Base-by-base conservation (phyloP, 2,329 filamentous ascomycete genomes). In the Fusarium xylarioides region DNA sequence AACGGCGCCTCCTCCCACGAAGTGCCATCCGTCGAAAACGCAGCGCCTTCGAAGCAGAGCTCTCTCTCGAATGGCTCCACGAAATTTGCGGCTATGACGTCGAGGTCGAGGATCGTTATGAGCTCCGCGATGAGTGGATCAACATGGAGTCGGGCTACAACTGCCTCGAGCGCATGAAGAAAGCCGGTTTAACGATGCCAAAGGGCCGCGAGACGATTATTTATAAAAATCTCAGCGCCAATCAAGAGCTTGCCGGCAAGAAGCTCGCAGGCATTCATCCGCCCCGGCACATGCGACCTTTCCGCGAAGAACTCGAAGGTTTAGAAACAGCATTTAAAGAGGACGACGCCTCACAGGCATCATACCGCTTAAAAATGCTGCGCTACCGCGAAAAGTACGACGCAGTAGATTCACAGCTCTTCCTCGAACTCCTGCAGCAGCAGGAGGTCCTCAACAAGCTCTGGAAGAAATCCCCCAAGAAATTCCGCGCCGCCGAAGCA, bases 1-100 rank as follows among this genome's bases (percentile, higher is more conserved):
- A 90, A 71, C 76, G 81, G 11, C 70, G 80, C 3, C 74, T 93
- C 2, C 66, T 97, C 12, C 92, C 95, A 0, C 88, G 88, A 58
- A 82, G 84, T 4, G 78, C 92, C 6, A 80, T 84, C 38, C 80
- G 84, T 3, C 88, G 91, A n/a, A 86, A 82, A 46, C 91, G 90
- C 50, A 79, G 85, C 28, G 85, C 88, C 9, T 79, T 93, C 9
- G 85, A 92, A 58, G 84, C 88, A 4, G 91, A 94, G 73, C 81
- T 92, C 7, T 80, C 85, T n/a, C 88, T 87, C 59, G 86, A 91
- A 9, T 88, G 86, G 76, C 81, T 91, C 7, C 84, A 86, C 44
- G 88, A 93, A 77, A 81, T 95, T 15, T 89, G 86, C 23, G 82
- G 83, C 12, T 71, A 79, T 21, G 82, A 86, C 32, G 63, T 76